phyloP scores from a whole-genome alignment of 2,329 filamentous ascomycete species.

The Chrysoporthe puriensis region DNA sequence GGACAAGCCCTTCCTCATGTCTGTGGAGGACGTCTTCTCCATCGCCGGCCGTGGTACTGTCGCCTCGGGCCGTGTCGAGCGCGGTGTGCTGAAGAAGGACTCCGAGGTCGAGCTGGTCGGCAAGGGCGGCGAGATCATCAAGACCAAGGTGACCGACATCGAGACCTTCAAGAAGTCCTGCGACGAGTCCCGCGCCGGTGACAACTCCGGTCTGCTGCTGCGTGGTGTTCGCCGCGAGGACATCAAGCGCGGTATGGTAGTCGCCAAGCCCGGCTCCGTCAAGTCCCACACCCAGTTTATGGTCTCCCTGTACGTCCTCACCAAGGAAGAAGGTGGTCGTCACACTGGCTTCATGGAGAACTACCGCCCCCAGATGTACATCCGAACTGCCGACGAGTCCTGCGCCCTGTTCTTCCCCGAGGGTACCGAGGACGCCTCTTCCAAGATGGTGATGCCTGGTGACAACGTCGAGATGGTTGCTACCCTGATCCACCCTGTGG shows the following conservation, averaged over 20 bases:
- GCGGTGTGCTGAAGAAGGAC: slow-evolving; percentile 91
- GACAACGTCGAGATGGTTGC: slow-evolving; percentile 99
- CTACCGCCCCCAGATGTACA: slow-evolving; percentile 95
- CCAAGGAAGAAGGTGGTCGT: slow-evolving; percentile 96
- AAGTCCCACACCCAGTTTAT: slow-evolving; percentile 93
- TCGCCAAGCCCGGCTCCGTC: slow-evolving; percentile 79
- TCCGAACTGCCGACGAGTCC: slow-evolving; percentile 85
- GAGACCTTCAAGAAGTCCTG: slow-evolving; percentile 99
- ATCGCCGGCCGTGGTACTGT: slow-evolving; percentile 95
- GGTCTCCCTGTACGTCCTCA: slow-evolving; percentile 93
- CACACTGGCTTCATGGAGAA: slow-evolving; percentile 95
- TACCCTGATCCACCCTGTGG: slow-evolving; percentile 81
- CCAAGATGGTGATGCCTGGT: slow-evolving; percentile 93
- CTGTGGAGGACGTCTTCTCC: slow-evolving; percentile 90
- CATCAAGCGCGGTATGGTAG: slow-evolving; percentile 90
- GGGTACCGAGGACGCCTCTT: slow-evolving; percentile 69
- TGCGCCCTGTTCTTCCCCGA: slow-evolving; percentile 86
- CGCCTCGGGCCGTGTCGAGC: slow-evolving; percentile 95
- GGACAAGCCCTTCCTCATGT: slow-evolving; percentile 99
- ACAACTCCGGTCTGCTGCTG: slow-evolving; percentile 97
- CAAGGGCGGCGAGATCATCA: slow-evolving; percentile 79
- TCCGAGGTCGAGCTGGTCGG: slow-evolving; percentile 93
- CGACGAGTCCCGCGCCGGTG: slow-evolving; percentile 92
- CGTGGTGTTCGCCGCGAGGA: slow-evolving; percentile 97
- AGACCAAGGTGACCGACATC: slow-evolving; percentile 99